Evolutionary conservation across 1,284 basidiomycete species (phyloP).

Genomic region (Heliocybe sulcata): DNA sequence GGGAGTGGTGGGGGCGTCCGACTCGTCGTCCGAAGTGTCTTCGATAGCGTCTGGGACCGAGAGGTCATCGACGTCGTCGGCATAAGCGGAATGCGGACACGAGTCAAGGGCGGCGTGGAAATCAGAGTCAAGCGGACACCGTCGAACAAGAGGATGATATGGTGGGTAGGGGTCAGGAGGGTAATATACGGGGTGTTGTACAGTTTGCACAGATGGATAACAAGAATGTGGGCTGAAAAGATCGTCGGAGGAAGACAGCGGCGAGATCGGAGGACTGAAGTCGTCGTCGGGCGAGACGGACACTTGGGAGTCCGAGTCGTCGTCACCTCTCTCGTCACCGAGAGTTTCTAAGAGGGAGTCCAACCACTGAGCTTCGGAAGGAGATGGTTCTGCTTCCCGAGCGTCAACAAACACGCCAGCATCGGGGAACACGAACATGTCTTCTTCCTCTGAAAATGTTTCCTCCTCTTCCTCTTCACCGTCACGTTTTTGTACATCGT

Average conservation of each 20-base stretch:
- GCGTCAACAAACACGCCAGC: conserved; percentile 46
- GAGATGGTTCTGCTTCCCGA: conserved; percentile 27
- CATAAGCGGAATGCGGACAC: conserved; percentile 40
- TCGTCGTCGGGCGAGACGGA: conserved; percentile 43
- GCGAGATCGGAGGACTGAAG: conserved; percentile 53
- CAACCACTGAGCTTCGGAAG: conserved; percentile 70
- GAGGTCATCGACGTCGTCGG: conserved; percentile 57
- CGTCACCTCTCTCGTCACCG: conserved; percentile 53
- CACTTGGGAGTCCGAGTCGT: conserved; percentile 33
- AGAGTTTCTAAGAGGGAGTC: conserved; percentile 70
- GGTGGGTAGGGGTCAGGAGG: conserved; percentile 64
- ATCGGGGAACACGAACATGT: conserved; percentile 74
- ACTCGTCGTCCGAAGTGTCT: conserved; percentile 77
- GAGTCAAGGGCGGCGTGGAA: conserved; percentile 25
- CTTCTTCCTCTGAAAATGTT: conserved; percentile 36
- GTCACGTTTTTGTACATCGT: conserved; percentile 32
- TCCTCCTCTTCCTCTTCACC: conserved; percentile 33
- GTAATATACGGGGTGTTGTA: conserved; percentile 60
- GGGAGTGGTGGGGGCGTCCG: conserved; percentile 59
- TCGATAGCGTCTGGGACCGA: conserved; percentile 74
- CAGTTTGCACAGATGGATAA: conserved; percentile 40
- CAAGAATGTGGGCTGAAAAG: conserved; percentile 39
- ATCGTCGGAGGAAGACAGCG: conserved; percentile 68
- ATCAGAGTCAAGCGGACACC: conserved; percentile 31
- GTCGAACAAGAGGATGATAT: conserved; percentile 43